Evolutionary conservation across 129 eudicot species (phyloP), one percentile per base, ranked within the genome.

Genomic region (Flaveria ramosissima): DNA sequence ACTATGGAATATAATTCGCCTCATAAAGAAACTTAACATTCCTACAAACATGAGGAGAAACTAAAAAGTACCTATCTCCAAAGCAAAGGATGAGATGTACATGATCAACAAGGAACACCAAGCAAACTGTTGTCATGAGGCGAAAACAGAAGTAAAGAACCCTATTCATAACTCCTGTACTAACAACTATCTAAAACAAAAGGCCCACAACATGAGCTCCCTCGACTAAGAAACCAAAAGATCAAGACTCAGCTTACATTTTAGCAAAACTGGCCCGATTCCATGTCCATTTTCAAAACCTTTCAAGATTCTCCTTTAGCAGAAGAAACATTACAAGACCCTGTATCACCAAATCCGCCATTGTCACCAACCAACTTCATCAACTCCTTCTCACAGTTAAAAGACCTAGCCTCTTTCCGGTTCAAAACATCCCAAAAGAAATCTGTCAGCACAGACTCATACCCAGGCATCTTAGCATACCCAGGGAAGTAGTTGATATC

Each of bases 401-500:
- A 89, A 39, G 66, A 61, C 17, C 63, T 73, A 41, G 67, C 53
- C 42, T 89, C 82, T 26, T 66, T 86, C 61, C 84, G 78, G 45
- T 71, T 82, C 78, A 87, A 69, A 42, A 90, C 78, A 64, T 90
- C 86, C 85, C 84, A 80, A 80, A 90, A 86, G 79, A 88, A 88
- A 66, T 88, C 89, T 1, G 93, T 84, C 82, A 90, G 41, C 43
- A 88, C 86, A 2, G 57, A 53, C 65, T 90, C 91, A 73, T 88
- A 90, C 30, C 76, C 41, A 6, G 93, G 93, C 91, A 90, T 82
- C 77, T 88, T 90, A 1, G 92, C 91, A 75, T 90, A 90, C 43
- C 96, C 96, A 7, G 96, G 96, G 57, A 90, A 88, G 71, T 90
- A 88, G 79, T 88, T 88, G 14, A 90, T 90, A 64, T 90, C 96